Base-by-base conservation (phyloP, 495 filamentous ascomycete genomes). In the Sordaria brevicollis region DNA sequence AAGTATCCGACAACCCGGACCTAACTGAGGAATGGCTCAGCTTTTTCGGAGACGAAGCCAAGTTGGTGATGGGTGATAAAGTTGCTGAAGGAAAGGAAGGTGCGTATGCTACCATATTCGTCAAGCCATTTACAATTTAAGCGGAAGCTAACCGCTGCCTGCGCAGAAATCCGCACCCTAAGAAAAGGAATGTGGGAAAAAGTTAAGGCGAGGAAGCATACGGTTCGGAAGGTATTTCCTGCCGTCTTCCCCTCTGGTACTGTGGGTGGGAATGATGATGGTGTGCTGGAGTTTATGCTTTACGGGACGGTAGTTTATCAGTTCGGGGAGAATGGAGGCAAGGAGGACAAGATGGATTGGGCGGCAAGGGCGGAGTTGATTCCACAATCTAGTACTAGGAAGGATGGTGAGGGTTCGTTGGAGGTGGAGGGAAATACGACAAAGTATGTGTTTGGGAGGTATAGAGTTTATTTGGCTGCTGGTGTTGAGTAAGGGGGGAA, bases 21-120 rank as follows among this genome's bases (percentile, higher is more conserved):
- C 66, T 67, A 54, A 78, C 77, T 35, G 79, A 79, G n/a, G 77
- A 81, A 43, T 83, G 81, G 81, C 72, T 79, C 34, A 70, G 57
- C 29, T 77, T 67, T 41, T 83, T 83, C 71, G n/a, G 57, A 8
- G 73, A 78, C 0, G 74, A 76, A 31, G 80, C 81, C 35, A 68
- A 67, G 34, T 65, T 83, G 4, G 70, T 78, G 2, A 78, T 83
- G 38, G 81, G 78, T 0, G 72, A 72, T 8, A 74, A 75, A 9
- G 62, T 67, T 17, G 79, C 80, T 0, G 67, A 38, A 11, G 80
- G 80, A 13, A 72, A 49, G 11, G 73, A 79, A 15, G 75, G 81
- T 82, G 62, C 35, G 74, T 71, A 9, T 67, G 25, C 15, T 17
- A 33, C 15, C 37, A 37, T 62, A n/a, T 65, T 21, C 25, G 8